phyloP scores from a whole-genome alignment of 129 eudicot species.

The Daucus carota region DH1_v3.0 NC_030386.2:290001-290500 shows the following conservation, averaged over 20 bases:
- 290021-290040: constrained; percentile 9
- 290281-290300: too few species aligned
- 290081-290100: constrained; percentile 13
- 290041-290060: constrained; percentile 18
- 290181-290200: too few species aligned
- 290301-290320: constrained; percentile 16
- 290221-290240: too few species aligned
- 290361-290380: constrained; percentile 5
- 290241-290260: constrained; percentile 3
- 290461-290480: background rate
- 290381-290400: background rate
- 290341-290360: constrained; percentile 10
- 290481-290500: constrained; percentile 3
- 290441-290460: background rate
- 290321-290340: constrained; percentile 12
- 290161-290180: too few species aligned
- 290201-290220: too few species aligned
- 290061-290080: too few species aligned
- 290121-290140: constrained; percentile 7
- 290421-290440: constrained; percentile 7
- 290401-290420: constrained; percentile 11
- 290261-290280: constrained; percentile 8
- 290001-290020: constrained; percentile 11
- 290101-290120: constrained; percentile 12
- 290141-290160: too few species aligned